Base-by-base conservation (phyloP, 2,329 filamentous ascomycete species). In the Talaromyces sp. region DNA sequence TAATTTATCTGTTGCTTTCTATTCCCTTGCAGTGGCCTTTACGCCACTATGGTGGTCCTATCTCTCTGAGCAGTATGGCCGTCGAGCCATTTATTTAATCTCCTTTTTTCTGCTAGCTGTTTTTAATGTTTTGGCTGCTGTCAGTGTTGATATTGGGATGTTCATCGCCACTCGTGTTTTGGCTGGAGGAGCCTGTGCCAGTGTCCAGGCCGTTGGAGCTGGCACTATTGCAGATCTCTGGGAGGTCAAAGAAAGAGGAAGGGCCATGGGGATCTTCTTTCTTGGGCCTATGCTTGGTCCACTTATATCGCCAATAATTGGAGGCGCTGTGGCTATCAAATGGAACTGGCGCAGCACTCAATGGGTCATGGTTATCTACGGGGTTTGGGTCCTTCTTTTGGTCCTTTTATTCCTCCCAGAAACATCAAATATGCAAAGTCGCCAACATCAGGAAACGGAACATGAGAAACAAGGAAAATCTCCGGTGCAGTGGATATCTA, bases 41-140 rank as follows among this genome's bases (percentile, higher is more conserved):
- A 93, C 92, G 65, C 91, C 91, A 0, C 80, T 96, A 0, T 95
- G 90, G 90, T 95, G 89, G 89, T 91, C 88, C 0, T 88, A 87
- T 1, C 91, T 95, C 69, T 91, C 88, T 7, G 91, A 95, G 66
- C 76, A 75, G 6, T 69, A 81, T 0, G 91, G 91, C 10, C 84
- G 91, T 41, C 84, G 91, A 27, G 87, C 85, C 19, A 89, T 95
- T 66, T 95, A 93, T 71, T 74, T 96, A 31, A 76, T 83, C 32
- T 91, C 89, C 0, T 95, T 95, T 71, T 71, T 81, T 24, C 77
- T 93, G 10, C 92, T 91, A 69, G 78, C 87, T 56, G 63, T 93
- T 43, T 93, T 89, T 75, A 87, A 86, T 56, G 77, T 89, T 14
- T 77, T 91, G 51, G 86, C 84, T 56, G 90, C 89, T 17, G 73